Evolutionary conservation across 768 basidiomycete species (phyloP), one percentile per base, ranked within the genome.

Genomic region (Pisolithus sp.): DNA sequence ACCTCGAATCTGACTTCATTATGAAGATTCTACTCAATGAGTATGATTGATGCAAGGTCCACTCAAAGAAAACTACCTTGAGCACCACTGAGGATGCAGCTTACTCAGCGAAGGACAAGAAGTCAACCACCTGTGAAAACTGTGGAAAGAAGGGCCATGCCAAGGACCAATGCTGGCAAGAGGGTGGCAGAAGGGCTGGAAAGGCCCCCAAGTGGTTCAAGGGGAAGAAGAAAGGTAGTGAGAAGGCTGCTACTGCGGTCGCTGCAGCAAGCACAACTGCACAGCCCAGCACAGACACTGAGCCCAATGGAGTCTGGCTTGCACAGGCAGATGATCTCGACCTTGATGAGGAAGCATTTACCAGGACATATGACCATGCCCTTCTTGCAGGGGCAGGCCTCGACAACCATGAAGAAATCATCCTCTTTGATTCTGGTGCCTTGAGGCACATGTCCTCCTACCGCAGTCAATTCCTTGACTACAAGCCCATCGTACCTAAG

Each of bases 401-500:
- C 2, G 6, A 39, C 13, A 12, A 7, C 15, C 5, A 6, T 12
- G 38, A 39, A 13, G 18, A 20, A 13, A 39, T 15, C 3, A 17
- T 15, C 13, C 38, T 39, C 9, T 39, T 39, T 39, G 38, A 39
- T 13, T 39, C 38, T 2, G 38, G 38, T 15, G 13, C 38, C 13
- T 39, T 7, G 13, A 10, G 38, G 5, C 38, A 39, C 13, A 39
- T 39, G 38, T 39, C 38, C 7, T 39, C 38, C 15, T 50, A 49
- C 24, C n/a, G 7, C 10, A 23, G 39, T 38, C 36, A 45, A 2
- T 52, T 52, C 24, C 15, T 24, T 3, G 28, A 52, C 26, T 41
- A 38, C 20, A 13, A 40, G 18, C 30, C 24, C 38, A 61, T 57
- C 21, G 13, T 49, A 0, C 63, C 66, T 3, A 50, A 59, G n/a